Evolutionary conservation across 1,284 basidiomycete genomes (phyloP).

Genomic region (Cystobasidium sp.): DNA sequence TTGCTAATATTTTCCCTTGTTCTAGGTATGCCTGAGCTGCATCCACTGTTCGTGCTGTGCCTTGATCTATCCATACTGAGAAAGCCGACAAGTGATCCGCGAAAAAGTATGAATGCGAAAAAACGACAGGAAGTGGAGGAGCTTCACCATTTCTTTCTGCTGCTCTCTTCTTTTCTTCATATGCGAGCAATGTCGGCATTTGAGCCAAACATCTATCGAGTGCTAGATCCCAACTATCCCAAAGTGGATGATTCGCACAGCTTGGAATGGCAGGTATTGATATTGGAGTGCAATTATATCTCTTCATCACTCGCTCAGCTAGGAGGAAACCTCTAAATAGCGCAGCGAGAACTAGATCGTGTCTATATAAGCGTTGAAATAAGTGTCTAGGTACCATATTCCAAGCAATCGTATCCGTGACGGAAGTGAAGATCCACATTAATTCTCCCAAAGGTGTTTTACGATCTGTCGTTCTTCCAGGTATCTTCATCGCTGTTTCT

Average conservation of each 20-base stretch:
- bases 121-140: slow-evolving; percentile 61
- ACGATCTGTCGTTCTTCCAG: slow-evolving; percentile 93
- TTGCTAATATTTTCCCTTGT: slow-evolving; percentile 20
- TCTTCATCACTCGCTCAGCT: slow-evolving; percentile 97
- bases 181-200: slow-evolving; percentile 81
- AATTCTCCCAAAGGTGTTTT: slow-evolving; percentile 94
- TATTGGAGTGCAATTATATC: slow-evolving; percentile 95
- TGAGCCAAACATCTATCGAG: slow-evolving; percentile 95
- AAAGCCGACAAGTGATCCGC: slow-evolving; percentile 96
- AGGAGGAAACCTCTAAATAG: slow-evolving; percentile 95
- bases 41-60: slow-evolving; percentile 58
- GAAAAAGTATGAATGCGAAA: slow-evolving; percentile 92
- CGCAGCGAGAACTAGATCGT: slow-evolving; percentile 93
- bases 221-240: slow-evolving; percentile 97
- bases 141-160: slow-evolving; percentile 53
- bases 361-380: slow-evolving; percentile 92
- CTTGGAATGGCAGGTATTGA: slow-evolving; percentile 88
- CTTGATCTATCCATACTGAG: slow-evolving; percentile 95
- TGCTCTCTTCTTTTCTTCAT: slow-evolving; percentile 62
- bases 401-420: slow-evolving; percentile 99
- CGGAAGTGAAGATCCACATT: slow-evolving; percentile 99
- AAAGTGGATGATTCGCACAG: slow-evolving; percentile 92
- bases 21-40: slow-evolving; percentile 30
- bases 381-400: slow-evolving; percentile 91
- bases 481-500: slow-evolving; percentile 94